Percentiles rank a stretch among this genome's conserved stretches.
Conservation (phyloP, 1,284 basidiomycete genomes). For the Wallemia hederae region DNA sequence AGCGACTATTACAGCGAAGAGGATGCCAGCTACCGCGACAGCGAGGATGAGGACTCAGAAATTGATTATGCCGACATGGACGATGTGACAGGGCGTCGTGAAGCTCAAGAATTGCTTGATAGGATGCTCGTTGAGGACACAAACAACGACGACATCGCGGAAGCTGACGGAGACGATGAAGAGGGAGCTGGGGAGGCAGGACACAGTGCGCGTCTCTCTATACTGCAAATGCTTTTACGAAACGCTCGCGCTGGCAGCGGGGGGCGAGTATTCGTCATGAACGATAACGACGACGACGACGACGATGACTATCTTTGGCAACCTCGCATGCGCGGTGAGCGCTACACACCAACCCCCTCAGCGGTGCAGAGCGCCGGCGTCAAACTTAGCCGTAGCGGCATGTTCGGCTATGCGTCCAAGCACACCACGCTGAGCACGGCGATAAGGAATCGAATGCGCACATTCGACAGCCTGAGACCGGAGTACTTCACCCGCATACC, state of each 20-base stretch:
- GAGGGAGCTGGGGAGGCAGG: no score
- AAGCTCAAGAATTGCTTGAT: neutral
- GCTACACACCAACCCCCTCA: neutral
- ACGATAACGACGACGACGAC: neutral
- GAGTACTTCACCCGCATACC: neutral
- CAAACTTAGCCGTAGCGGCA: neutral
- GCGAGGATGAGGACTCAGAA: neutral
- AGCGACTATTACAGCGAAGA: no score
- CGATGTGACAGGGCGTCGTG: neutral
- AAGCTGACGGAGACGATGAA: neutral
- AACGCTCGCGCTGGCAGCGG: neutral
- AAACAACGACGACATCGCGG: neutral
- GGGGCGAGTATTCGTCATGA: neutral
- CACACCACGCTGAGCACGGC: neutral
- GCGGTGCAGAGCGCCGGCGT: neutral
- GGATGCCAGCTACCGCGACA: neutral
- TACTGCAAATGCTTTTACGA: neutral
- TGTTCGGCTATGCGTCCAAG: neutral
- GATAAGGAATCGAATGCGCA: neutral
- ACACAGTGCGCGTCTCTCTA: neutral
- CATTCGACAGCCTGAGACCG: neutral
- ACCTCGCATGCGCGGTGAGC: neutral
- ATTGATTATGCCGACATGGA: neutral
- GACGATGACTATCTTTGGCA: neutral
- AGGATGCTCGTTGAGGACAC: neutral